These are phyloP conservation scores for Glycyrrhiza uralensis DNA, from an alignment of 306 rosid genomes.

Conservation along the genomic window DNA sequence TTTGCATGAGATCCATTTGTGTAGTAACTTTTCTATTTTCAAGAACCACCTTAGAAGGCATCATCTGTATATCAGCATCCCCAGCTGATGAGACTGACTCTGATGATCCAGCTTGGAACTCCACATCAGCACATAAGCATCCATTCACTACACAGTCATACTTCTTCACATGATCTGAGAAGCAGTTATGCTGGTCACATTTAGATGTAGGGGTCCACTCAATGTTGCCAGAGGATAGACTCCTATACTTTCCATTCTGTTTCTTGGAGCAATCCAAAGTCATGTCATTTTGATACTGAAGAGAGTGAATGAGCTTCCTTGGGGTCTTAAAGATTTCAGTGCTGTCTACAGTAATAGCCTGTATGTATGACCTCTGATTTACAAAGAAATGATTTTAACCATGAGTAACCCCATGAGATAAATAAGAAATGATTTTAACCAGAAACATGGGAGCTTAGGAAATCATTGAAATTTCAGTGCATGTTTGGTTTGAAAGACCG, in stretches of 20 bases:
- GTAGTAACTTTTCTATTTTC: conserved; percentile 19
- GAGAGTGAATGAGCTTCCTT: conserved; percentile 70
- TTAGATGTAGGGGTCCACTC: conserved; percentile 55
- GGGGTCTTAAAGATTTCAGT: conserved; percentile 59
- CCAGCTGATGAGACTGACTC: conserved; percentile 65
- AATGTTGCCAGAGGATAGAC: conserved; percentile 51
- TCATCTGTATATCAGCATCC: conserved; percentile 34
- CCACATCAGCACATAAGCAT: conserved; percentile 32
- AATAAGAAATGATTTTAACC: neutral
- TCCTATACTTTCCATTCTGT: conserved; percentile 41
- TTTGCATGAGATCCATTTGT: conserved; percentile 16
- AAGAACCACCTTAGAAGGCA: conserved; percentile 27
- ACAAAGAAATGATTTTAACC: conserved; percentile 17
- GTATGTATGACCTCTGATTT: conserved; percentile 49
- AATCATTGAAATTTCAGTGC: neutral
- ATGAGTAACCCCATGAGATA: neutral
- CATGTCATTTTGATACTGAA: conserved; percentile 47
- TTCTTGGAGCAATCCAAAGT: conserved; percentile 40
- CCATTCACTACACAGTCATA: conserved; percentile 35
- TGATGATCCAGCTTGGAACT: conserved; percentile 30
- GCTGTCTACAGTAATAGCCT: conserved; percentile 40
- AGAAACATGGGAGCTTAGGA: neutral
- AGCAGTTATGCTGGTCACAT: conserved; percentile 35
- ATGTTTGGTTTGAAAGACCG: no score
- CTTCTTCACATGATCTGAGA: conserved; percentile 28